Conservation (phyloP, 805 yeast genomes). For the Candida ipomoeae region DNA sequence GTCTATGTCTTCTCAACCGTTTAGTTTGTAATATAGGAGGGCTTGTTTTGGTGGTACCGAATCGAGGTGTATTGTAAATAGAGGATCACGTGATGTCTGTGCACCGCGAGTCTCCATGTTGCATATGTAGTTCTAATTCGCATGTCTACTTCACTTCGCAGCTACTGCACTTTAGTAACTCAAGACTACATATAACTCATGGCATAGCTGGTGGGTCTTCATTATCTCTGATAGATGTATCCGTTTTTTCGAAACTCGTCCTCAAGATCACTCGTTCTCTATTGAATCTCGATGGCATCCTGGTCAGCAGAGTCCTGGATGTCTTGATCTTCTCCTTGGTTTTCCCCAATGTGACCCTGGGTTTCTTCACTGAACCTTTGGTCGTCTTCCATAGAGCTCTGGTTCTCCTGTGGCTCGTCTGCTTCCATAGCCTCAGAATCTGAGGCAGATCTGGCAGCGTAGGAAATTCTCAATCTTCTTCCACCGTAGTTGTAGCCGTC, state of each 20-base stretch:
- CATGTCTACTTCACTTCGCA: too few species aligned
- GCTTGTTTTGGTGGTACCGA: neutral
- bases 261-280: neutral
- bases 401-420: constrained; percentile 6
- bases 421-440: constrained; percentile 2
- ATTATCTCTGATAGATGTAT: too few species aligned
- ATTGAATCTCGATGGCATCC: neutral
- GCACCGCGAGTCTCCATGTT: too few species aligned
- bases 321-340: neutral
- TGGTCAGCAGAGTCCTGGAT: neutral
- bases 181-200: too few species aligned
- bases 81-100: neutral
- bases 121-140: too few species aligned
- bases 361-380: neutral
- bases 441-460: constrained; percentile 38
- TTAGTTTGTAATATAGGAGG: neutral
- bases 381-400: neutral
- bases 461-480: constrained; percentile 64
- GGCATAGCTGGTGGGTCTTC: too few species aligned
- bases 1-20: neutral
- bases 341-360: too few species aligned
- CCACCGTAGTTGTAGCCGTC: constrained; percentile 83
- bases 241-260: neutral
- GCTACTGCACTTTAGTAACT: too few species aligned
- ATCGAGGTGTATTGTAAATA: neutral